These are phyloP conservation scores for Naganishia sp. DNA, from an alignment of 1,284 basidiomycete genomes.

Conservation along the genomic window DNA sequence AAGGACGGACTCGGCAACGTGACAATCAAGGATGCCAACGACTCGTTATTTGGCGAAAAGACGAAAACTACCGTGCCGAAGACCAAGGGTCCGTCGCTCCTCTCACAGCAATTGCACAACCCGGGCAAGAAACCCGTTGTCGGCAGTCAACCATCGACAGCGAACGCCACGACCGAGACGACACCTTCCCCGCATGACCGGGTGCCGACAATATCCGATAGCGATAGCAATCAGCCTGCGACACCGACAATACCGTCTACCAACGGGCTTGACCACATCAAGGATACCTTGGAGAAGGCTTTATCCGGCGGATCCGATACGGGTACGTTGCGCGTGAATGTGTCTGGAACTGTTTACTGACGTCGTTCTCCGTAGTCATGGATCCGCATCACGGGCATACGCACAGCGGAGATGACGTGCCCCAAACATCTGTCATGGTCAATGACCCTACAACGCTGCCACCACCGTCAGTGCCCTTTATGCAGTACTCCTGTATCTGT, in stretches of 20 bases:
- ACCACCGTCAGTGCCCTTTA: constrained; percentile 12
- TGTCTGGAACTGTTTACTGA: neutral
- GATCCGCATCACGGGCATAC: constrained; percentile 24
- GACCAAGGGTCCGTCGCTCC: constrained; percentile 69
- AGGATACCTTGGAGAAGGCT: constrained; percentile 4
- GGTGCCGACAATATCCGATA: constrained; percentile 9
- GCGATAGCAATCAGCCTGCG: neutral
- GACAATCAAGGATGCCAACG: constrained; percentile 55
- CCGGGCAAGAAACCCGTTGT: constrained; percentile 28
- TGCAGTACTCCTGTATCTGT: neutral
- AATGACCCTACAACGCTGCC: constrained; percentile 33
- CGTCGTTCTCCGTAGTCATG: neutral
- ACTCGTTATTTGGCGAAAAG: constrained; percentile 62
- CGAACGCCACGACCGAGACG: constrained; percentile 1
- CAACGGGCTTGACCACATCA: constrained; percentile 10
- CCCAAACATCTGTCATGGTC: constrained; percentile 31
- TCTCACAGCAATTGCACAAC: constrained; percentile 72
- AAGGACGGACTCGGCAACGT: constrained; percentile 65
- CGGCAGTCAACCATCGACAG: neutral
- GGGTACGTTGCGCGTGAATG: neutral
- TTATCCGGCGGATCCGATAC: neutral
- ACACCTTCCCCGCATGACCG: constrained; percentile 23
- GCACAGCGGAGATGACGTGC: constrained; percentile 16
- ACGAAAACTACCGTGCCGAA: constrained; percentile 49
- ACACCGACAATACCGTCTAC: constrained; percentile 5